Base-by-base conservation (phyloP, 2,329 filamentous ascomycete genomes). In the Stemphylium vesicarium region DNA sequence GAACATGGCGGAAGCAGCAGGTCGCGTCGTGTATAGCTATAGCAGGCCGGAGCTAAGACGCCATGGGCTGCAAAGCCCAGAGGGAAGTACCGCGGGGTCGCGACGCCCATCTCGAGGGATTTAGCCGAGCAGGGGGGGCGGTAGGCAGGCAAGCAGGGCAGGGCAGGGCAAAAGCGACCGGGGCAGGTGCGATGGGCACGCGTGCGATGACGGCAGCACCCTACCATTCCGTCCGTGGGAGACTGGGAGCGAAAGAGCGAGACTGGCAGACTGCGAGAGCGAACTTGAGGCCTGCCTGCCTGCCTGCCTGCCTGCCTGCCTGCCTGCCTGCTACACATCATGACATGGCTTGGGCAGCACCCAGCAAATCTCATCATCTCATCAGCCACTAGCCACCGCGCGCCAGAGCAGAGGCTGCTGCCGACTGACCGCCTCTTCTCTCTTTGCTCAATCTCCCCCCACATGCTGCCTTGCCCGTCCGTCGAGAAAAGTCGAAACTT, bases 111-210 rank as follows among this genome's bases (percentile, higher is more conserved):
- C 33, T 50, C 22, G 57, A 54, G 33, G 60, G 50, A 64, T 68
- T 65, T 68, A 70, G 49, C 66, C 68, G 65, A 66, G 53, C 40
- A 38, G 22, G 22, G 18, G 15, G 59, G 46, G 45, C 40, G 47
- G 38, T 16, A 29, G 33, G 38, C 31, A 37, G 38, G 39, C 22
- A n/a, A n/a, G 39, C 20, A 20, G 20, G 38, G 32, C 22, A 16
- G 24, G 39, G 22, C 39, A 41, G 24, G 20, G 31, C 31, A 4
- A 6, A 22, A 22, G 4, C 4, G 10, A 32, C 31, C 32, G n/a
- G 32, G 15, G 32, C 32, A n/a, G 5, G 32, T n/a, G 32, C 13
- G 32, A 35, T 6, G 13, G 33, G n/a, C 13, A 36, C 37, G 13
- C 38, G 26, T 29, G 26, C 26, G 26, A 29, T 29, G 26, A 29